These are phyloP conservation scores for Phyllosticta capitalensis DNA, from an alignment of 2,329 filamentous ascomycete genomes.

Conservation along the genomic window DNA sequence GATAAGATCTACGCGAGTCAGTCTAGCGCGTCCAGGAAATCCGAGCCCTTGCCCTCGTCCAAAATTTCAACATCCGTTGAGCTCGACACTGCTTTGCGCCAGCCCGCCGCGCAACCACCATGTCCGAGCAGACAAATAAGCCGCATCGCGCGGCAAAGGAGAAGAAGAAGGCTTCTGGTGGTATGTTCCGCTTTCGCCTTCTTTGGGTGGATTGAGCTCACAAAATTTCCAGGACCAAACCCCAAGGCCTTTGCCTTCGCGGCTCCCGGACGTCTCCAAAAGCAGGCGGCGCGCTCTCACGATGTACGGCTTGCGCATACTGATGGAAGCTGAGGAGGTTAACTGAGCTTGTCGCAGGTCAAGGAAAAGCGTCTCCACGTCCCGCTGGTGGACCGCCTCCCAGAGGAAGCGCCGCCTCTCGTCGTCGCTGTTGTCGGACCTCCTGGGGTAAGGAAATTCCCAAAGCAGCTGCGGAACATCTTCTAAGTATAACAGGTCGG, in stretches of 20 bases:
- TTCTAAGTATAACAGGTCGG: constrained; percentile 42
- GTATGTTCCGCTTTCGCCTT: constrained; percentile 26
- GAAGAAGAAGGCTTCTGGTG: constrained; percentile 68
- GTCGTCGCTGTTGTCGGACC: constrained; percentile 92
- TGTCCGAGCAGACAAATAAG: constrained; percentile 78
- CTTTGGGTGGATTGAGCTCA: constrained; percentile 12
- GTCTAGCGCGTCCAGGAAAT: background rate
- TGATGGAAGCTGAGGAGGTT: no score
- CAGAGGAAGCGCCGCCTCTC: constrained; percentile 88
- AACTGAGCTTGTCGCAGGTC: constrained; percentile 45
- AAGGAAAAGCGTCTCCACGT: constrained; percentile 96
- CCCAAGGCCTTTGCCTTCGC: constrained; percentile 85
- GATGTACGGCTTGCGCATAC: constrained; percentile 44
- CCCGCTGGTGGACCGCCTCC: constrained; percentile 87
- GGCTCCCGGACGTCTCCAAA: constrained; percentile 69
- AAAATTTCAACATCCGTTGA: constrained; percentile 9
- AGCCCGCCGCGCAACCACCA: constrained; percentile 30
- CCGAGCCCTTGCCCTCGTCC: background rate
- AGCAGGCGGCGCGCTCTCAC: constrained; percentile 61
- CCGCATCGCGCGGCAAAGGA: constrained; percentile 81
- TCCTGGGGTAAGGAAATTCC: constrained; percentile 55
- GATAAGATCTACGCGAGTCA: constrained; percentile 1
- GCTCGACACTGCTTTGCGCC: constrained; percentile 7
- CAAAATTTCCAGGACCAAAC: constrained; percentile 52
- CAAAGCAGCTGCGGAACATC: background rate